Evolutionary conservation across 2,329 filamentous ascomycete species (phyloP), one percentile per base, ranked within the genome.

Genomic region (Helicocarpus griseus): DNA sequence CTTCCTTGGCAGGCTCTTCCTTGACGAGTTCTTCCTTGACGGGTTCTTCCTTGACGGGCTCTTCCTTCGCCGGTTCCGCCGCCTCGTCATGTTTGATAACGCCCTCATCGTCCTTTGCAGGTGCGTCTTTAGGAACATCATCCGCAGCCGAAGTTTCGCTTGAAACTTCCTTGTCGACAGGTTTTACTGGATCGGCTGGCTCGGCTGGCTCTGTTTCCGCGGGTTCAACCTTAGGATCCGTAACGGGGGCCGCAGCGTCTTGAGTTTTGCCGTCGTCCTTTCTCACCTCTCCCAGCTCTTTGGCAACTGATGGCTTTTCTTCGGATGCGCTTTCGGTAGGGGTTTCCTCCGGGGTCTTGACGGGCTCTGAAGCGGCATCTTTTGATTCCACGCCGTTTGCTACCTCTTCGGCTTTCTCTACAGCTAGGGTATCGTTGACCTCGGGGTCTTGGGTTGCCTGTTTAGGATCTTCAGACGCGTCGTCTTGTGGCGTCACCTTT

Each of bases 361-460:
- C 44, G 19, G 29, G 19, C 9, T 36, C 21, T 17, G 36, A 19
- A n/a, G 21, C 4, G 4, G 19, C 31, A 17, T n/a, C 9, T 7
- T 45, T 33, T 6, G 43, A 5, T 21, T 53, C 14, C 1, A 38
- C 7, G 9, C 24, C 36, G 11, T 17, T 21, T 29, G 19, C 29
- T 6, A 22, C 9, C 14, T 13, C 22, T 8, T 44, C 48, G 13
- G 5, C 46, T 29, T 56, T 47, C 13, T 49, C 49, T 9, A 36
- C 11, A 17, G 47, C 28, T 43, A 50, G 53, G 7, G 51, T 21
- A 14, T 54, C 48, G 19, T 54, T 43, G 17, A 41, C 47, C 43
- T 51, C 57, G 5, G 50, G 22, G 17, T 49, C 47, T 38, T 60
- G 39, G 40, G 38, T 51, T 13, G 57, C 39, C 45, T 54, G 8